Conservation (phyloP, 768 basidiomycete species). For the Pisolithus albus region DNA sequence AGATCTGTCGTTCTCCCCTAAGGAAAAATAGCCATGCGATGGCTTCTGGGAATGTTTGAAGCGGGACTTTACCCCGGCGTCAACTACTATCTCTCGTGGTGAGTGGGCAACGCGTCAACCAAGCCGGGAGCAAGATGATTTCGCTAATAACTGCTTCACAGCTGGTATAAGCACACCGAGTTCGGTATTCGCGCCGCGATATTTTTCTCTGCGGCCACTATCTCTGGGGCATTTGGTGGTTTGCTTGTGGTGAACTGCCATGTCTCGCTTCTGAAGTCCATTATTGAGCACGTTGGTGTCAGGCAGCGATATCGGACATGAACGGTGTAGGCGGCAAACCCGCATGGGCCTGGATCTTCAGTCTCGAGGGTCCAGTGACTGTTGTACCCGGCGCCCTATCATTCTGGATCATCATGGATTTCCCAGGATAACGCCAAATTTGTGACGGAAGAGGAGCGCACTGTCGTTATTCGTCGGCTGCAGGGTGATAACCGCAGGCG, state of each 20-base stretch:
- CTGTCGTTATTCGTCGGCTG: constrained; percentile 56
- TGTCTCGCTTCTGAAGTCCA: no score
- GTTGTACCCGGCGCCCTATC: no score
- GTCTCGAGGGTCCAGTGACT: no score
- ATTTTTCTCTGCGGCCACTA: constrained; percentile 74
- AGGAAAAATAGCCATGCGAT: constrained; percentile 48
- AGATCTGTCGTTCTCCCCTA: neutral
- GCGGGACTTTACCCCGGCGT: constrained; percentile 41
- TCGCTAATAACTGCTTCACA: constrained; percentile 7
- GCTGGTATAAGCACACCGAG: constrained; percentile 66
- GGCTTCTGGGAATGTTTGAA: constrained; percentile 69
- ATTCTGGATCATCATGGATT: no score
- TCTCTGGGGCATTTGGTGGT: constrained; percentile 79
- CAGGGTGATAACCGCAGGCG: constrained; percentile 65
- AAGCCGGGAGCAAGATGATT: no score
- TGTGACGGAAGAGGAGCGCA: constrained; percentile 49
- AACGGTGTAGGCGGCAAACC: constrained; percentile 45
- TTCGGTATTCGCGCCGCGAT: constrained; percentile 60
- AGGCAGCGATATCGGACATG: constrained; percentile 66
- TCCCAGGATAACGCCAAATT: no score
- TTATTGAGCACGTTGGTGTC: neutral
- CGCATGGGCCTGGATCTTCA: no score
- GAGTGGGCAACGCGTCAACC: constrained; percentile 12
- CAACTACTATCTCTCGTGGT: constrained; percentile 71
- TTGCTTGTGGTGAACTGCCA: constrained; percentile 48